Percentiles rank a stretch among this genome's conserved stretches.
phyloP scores from a whole-genome alignment of 75 land plant genomes.

The Larix kaempferi region DNA sequence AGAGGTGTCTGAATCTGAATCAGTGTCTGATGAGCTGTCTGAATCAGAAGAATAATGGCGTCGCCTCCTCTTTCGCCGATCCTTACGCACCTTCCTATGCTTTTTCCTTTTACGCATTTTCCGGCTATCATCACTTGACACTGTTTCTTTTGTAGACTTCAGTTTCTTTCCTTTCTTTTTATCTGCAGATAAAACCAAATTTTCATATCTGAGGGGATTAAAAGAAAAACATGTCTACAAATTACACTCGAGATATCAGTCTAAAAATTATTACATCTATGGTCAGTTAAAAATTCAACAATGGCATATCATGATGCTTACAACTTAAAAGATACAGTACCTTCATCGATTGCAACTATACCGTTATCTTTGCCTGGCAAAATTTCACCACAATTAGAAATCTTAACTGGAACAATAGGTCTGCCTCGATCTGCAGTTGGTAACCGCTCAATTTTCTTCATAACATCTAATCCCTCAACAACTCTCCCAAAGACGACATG shows the following conservation, averaged over 20 bases:
- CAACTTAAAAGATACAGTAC: neutral
- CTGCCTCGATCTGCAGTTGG: slow-evolving; percentile 54
- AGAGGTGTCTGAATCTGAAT: slow-evolving; percentile 56
- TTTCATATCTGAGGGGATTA: neutral
- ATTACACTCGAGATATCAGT: too few species aligned
- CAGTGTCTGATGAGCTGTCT: slow-evolving; percentile 67
- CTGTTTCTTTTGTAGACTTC: slow-evolving; percentile 28
- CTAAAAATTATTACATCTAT: too few species aligned
- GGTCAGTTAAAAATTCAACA: neutral
- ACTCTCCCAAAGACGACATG: slow-evolving; percentile 97
- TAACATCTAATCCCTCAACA: slow-evolving; percentile 63
- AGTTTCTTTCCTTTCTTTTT: slow-evolving; percentile 61
- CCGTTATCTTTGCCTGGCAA: slow-evolving; percentile 32
- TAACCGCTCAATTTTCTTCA: slow-evolving; percentile 72
- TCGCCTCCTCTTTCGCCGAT: slow-evolving; percentile 59
- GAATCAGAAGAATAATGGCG: slow-evolving; percentile 77
- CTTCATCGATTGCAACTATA: neutral
- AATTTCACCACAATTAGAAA: slow-evolving; percentile 79
- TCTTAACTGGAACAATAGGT: slow-evolving; percentile 72
- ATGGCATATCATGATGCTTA: neutral
- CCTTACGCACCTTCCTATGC: slow-evolving; percentile 65
- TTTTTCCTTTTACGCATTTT: slow-evolving; percentile 46
- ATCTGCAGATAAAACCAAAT: slow-evolving; percentile 28
- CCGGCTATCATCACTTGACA: slow-evolving; percentile 52
- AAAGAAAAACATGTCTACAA: too few species aligned